A percentile compares a stretch with the other conserved stretches of the same genome.
Conservation (phyloP, 2,329 filamentous ascomycete species). For the Ceratocystis huliohia region DNA sequence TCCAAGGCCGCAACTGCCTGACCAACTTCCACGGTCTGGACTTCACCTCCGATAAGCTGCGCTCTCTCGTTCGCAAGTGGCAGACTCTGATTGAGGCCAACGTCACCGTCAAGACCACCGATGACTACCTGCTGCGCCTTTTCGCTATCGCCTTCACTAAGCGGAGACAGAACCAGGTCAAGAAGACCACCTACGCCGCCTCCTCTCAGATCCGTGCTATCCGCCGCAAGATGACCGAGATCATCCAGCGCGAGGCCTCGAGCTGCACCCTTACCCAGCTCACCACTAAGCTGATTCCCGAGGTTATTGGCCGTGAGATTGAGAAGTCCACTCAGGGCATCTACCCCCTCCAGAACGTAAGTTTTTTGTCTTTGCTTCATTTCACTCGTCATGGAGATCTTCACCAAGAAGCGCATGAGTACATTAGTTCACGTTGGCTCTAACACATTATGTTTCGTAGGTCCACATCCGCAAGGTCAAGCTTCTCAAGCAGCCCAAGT, state of each 20-base stretch:
- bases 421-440: background rate
- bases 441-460: conserved; percentile 39
- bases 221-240: conserved; percentile 99
- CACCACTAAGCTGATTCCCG: conserved; percentile 95
- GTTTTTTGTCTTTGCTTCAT: conserved; percentile 27
- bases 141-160: conserved; percentile 99
- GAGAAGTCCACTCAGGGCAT: conserved; percentile 99
- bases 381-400: background rate
- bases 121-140: conserved; percentile 97
- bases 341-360: conserved; percentile 97
- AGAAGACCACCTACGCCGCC: conserved; percentile 98
- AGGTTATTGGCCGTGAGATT: conserved; percentile 98
- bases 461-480: conserved; percentile 99
- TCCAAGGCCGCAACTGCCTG: conserved; percentile 99
- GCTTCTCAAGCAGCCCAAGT: conserved; percentile 97
- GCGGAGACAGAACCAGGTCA: conserved; percentile 98
- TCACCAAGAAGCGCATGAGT: background rate
- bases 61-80: conserved; percentile 99
- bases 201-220: conserved; percentile 96
- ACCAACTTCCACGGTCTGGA: conserved; percentile 99
- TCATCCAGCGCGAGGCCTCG: conserved; percentile 91
- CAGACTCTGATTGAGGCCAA: conserved; percentile 99
- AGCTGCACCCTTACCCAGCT: conserved; percentile 93
- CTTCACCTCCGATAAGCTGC: conserved; percentile 99
- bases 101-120: conserved; percentile 98